Base-by-base conservation (phyloP, 78 protist species). In the slime mould (Dictyostelium discoideum) region DNA sequence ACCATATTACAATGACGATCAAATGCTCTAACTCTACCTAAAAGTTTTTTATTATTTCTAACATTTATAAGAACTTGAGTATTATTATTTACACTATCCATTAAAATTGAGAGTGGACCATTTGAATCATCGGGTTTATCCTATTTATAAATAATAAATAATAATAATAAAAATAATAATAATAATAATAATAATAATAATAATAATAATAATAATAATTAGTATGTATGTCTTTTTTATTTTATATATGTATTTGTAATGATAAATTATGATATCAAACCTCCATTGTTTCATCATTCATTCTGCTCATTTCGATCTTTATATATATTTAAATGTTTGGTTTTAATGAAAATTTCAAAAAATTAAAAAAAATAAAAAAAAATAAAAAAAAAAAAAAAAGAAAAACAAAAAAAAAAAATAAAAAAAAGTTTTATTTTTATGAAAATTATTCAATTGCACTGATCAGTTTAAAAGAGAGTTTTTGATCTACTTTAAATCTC, bases 1-100 rank as follows among this genome's bases (percentile, higher is more conserved):
- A 99, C 99, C 99, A 99, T 97, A 94, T 99, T 99, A 96, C 98
- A 99, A 95, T 99, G 99, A 14, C 99, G 95, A 78, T 99, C 99
- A 46, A 99, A 99, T 11, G 99, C 99, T 95, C 97, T 96, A 22
- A 99, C 99, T 3, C 98, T 92, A 3, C 97, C 99, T 3, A 99
- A 94, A 22, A 99, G 85, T 96, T 99, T 99, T 48, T 96, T 87
- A 96, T 99, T 99, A 97, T 99, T 99, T 39, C 99, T 92, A 85
- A 98, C 98, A 86, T 88, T 95, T 74, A 99, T 97, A 26, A 99
- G 77, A 18, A 99, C 98, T 96, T 97, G 98, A 39, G 97, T 44
- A 57, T 98, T 86, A 48, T 92, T 89, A 69, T 94, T 90, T 22
- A 99, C 99, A 93, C 97, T 83, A 46, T 99, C 97, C 60, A 57